Evolutionary conservation across 2,329 filamentous ascomycete genomes (phyloP).

Genomic region (Monilinia aucupariae): DNA sequence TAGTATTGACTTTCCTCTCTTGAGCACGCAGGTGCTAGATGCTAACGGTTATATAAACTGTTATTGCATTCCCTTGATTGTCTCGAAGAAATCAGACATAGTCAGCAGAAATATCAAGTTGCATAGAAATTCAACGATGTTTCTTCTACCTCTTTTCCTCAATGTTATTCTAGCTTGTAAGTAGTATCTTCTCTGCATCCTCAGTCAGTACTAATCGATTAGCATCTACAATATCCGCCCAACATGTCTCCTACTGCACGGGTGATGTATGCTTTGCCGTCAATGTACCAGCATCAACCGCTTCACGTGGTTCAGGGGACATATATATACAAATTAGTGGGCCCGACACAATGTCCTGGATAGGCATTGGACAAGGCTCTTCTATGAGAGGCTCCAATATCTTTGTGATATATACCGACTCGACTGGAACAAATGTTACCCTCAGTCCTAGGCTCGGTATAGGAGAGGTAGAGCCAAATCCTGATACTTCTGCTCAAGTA

Average conservation of each 20-base stretch:
- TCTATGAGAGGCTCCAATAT: slow-evolving; percentile 52
- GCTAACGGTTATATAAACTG: neutral
- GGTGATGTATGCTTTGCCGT: slow-evolving; percentile 40
- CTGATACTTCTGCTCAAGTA: slow-evolving; percentile 41
- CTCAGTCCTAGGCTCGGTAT: slow-evolving; percentile 46
- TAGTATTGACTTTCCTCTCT: neutral
- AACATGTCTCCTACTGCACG: slow-evolving; percentile 25
- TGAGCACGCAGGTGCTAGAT: neutral
- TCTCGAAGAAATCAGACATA: neutral
- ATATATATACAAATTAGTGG: slow-evolving; percentile 54
- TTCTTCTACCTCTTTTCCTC: neutral
- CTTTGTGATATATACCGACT: slow-evolving; percentile 52
- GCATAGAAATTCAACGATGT: neutral
- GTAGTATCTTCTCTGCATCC: neutral
- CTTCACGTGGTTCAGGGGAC: slow-evolving; percentile 46
- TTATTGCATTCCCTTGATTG: neutral
- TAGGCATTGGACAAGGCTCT: slow-evolving; percentile 50
- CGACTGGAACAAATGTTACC: slow-evolving; percentile 49
- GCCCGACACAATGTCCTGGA: slow-evolving; percentile 48
- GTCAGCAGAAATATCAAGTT: neutral
- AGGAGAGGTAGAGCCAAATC: slow-evolving; percentile 41
- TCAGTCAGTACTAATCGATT: neutral
- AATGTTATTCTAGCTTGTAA: slow-evolving; percentile 5
- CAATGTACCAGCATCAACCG: slow-evolving; percentile 49
- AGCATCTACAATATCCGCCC: slow-evolving; percentile 24